Conservation (phyloP, 2,329 filamentous ascomycete genomes). For the Tolypocladium tropicale region DNA sequence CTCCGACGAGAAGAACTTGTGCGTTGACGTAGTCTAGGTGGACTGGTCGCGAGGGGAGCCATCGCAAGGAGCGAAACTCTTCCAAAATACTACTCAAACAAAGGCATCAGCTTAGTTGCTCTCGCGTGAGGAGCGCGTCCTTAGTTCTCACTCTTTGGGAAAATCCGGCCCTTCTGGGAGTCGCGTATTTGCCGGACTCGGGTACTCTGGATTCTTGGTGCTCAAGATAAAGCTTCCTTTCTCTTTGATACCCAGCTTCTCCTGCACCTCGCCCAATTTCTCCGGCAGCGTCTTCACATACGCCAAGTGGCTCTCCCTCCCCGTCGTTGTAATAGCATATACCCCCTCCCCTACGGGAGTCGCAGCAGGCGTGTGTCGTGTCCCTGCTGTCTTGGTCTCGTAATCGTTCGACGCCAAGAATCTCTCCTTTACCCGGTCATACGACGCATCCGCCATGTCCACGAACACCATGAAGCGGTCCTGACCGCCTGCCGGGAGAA, state of each 20-base stretch:
- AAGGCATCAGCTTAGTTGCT: background rate
- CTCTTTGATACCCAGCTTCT: background rate
- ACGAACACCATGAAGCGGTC: background rate
- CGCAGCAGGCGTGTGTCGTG: background rate
- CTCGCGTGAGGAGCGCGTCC: background rate
- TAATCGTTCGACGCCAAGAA: background rate
- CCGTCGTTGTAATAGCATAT: background rate
- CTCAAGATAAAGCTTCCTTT: background rate
- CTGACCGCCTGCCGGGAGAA: background rate
- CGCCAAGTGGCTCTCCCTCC: background rate
- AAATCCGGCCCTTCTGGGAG: background rate
- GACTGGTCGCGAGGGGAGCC: background rate
- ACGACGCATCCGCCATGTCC: background rate
- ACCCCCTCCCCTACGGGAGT: background rate
- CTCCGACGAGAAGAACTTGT: background rate
- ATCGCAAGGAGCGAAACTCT: background rate
- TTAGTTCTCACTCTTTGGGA: background rate
- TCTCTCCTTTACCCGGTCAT: background rate
- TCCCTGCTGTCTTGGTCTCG: background rate
- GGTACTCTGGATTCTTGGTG: background rate
- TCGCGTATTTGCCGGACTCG: background rate
- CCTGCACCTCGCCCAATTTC: background rate
- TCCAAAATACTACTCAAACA: background rate
- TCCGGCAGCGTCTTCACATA: background rate
- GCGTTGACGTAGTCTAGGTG: background rate